These are phyloP conservation scores for Termitomyces sp. DNA, from an alignment of 768 basidiomycete genomes.

Conservation along the genomic window DNA sequence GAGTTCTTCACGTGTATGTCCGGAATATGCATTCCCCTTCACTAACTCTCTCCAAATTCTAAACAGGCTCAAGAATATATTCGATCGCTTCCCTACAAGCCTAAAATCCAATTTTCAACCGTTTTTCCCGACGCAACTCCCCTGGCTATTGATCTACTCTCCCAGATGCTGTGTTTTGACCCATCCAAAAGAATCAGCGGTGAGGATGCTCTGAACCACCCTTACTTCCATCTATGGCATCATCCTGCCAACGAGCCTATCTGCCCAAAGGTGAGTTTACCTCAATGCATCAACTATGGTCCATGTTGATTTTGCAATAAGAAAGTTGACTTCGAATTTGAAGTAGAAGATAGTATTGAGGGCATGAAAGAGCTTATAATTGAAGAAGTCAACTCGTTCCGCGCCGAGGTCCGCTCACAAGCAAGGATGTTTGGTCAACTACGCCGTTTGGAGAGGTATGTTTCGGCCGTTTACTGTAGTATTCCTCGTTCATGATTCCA, in stretches of 20 bases:
- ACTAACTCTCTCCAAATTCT: neutral
- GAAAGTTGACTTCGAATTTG: constrained; percentile 98
- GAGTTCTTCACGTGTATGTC: constrained; percentile 82
- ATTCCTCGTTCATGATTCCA: constrained; percentile 21
- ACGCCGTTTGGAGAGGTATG: constrained; percentile 72
- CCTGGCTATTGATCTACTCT: constrained; percentile 87
- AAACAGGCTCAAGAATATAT: constrained; percentile 96
- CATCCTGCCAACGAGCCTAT: constrained; percentile 91
- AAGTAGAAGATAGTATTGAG: constrained; percentile 93
- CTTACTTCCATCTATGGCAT: constrained; percentile 95
- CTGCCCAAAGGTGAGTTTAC: constrained; percentile 60
- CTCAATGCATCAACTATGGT: neutral
- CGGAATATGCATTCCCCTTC: neutral
- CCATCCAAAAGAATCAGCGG: constrained; percentile 97
- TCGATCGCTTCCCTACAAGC: constrained; percentile 94
- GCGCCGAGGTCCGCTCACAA: constrained; percentile 82
- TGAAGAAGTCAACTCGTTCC: constrained; percentile 86
- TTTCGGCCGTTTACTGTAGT: neutral
- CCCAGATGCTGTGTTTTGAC: constrained; percentile 91
- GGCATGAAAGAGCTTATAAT: constrained; percentile 94
- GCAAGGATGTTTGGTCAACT: constrained; percentile 66
- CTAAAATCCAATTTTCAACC: constrained; percentile 84
- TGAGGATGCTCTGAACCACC: constrained; percentile 91
- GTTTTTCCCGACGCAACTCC: constrained; percentile 96
- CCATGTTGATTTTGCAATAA: constrained; percentile 20